phyloP scores from a whole-genome alignment of 805 yeast genomes.

The Nakazawaea peltata region DNA sequence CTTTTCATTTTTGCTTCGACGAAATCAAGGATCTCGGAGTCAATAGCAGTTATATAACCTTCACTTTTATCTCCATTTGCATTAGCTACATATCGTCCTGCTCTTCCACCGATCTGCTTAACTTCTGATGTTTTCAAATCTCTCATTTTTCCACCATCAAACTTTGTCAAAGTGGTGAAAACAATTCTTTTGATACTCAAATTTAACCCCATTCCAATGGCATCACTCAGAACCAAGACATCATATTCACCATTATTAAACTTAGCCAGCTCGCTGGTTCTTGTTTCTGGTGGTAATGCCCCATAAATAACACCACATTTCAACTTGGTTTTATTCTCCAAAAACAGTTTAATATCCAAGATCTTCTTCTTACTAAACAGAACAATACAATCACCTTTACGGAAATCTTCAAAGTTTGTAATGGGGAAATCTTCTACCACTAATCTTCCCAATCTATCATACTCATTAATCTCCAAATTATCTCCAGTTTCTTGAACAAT shows the following conservation, averaged over 20 bases:
- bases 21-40: slow-evolving; percentile 30
- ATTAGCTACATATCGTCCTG: slow-evolving; percentile 63
- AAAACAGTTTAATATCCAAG: slow-evolving; percentile 55
- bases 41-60: slow-evolving; percentile 52
- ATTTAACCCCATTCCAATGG: slow-evolving; percentile 96
- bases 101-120: slow-evolving; percentile 94
- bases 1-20: slow-evolving; percentile 40
- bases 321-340: slow-evolving; percentile 54
- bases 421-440: slow-evolving; percentile 39
- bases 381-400: slow-evolving; percentile 82
- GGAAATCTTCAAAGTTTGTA: slow-evolving; percentile 28
- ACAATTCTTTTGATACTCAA: slow-evolving; percentile 75
- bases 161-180: slow-evolving; percentile 62
- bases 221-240: slow-evolving; percentile 90
- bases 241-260: slow-evolving; percentile 79
- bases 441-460: slow-evolving; percentile 69
- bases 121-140: slow-evolving; percentile 55
- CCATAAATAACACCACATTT: slow-evolving; percentile 92
- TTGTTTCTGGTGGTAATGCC: slow-evolving; percentile 89
- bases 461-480: slow-evolving; percentile 57
- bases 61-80: neutral
- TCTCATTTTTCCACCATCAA: slow-evolving; percentile 48
- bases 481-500: slow-evolving; percentile 73
- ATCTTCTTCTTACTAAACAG: slow-evolving; percentile 76
- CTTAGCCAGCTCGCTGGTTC: slow-evolving; percentile 72